Percentiles rank a stretch among this genome's conserved stretches.
phyloP scores from a whole-genome alignment of 495 filamentous ascomycete species.

The Chlorociboria aeruginascens region DNA sequence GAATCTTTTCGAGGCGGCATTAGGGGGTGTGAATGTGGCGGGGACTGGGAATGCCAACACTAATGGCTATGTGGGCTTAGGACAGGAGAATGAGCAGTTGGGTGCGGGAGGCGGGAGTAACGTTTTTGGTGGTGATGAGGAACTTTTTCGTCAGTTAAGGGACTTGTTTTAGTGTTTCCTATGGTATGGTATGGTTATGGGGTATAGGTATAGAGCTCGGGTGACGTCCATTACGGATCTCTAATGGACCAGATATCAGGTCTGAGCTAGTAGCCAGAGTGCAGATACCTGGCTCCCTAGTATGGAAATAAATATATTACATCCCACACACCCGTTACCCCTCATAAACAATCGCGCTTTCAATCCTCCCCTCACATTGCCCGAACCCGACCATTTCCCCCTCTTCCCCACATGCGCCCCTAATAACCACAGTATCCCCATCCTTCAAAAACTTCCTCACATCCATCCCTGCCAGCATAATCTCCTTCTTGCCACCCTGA shows the following conservation, averaged over 20 bases:
- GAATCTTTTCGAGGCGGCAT: conserved; percentile 59
- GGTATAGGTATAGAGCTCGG: no score
- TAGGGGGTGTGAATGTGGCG: conserved; percentile 36
- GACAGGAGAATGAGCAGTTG: conserved; percentile 25
- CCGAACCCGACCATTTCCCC: conserved; percentile 61
- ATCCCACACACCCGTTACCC: background rate
- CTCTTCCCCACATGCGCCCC: conserved; percentile 49
- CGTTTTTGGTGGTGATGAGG: conserved; percentile 48
- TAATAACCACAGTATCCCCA: conserved; percentile 65
- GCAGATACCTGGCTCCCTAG: no score
- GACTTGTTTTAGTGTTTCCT: conserved; percentile 45
- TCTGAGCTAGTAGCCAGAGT: background rate
- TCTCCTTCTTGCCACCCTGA: conserved; percentile 47
- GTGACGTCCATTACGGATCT: no score
- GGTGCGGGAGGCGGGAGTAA: conserved; percentile 19
- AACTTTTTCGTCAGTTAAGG: conserved; percentile 49
- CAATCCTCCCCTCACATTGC: conserved; percentile 44
- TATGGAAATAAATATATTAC: no score
- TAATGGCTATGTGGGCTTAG: conserved; percentile 30
- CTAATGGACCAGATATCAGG: background rate
- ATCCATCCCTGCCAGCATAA: conserved; percentile 56
- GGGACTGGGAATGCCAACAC: conserved; percentile 5
- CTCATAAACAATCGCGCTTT: conserved; percentile 27
- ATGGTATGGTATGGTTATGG: no score
- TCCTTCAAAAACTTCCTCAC: conserved; percentile 71